phyloP scores from a whole-genome alignment of 2,329 filamentous ascomycete genomes.

The Venturia carpophila region DNA sequence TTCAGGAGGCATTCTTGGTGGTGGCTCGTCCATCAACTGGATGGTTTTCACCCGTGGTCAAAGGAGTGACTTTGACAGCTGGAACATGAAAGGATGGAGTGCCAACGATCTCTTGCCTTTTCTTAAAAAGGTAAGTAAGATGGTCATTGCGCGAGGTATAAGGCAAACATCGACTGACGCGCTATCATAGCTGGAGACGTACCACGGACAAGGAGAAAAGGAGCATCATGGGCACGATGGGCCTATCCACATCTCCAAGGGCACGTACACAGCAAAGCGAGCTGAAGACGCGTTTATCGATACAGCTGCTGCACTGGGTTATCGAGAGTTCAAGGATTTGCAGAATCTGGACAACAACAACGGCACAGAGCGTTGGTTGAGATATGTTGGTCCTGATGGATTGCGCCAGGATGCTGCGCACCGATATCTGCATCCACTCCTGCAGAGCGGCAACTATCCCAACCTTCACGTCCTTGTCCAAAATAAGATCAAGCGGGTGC shows the following conservation, averaged over 20 bases:
- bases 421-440: constrained; percentile 46
- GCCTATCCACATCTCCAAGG: constrained; percentile 48
- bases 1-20: constrained; percentile 43
- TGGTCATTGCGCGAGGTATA: not conserved
- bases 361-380: constrained; percentile 37
- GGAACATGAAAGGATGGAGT: constrained; percentile 46
- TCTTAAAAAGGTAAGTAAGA: constrained; percentile 40
- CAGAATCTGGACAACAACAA: constrained; percentile 43
- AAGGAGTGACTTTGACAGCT: constrained; percentile 44
- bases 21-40: constrained; percentile 42
- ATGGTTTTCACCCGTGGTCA: constrained; percentile 41
- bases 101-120: constrained; percentile 46
- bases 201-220: constrained; percentile 40
- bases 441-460: constrained; percentile 43
- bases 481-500: constrained; percentile 47
- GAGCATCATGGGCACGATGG: constrained; percentile 47
- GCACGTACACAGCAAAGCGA: constrained; percentile 36
- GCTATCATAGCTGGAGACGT: constrained; percentile 45
- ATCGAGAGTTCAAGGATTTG: constrained; percentile 46
- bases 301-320: constrained; percentile 42
- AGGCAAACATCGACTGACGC: not conserved
- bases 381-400: constrained; percentile 46
- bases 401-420: constrained; percentile 52
- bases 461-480: constrained; percentile 54
- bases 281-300: constrained; percentile 45